Base-by-base conservation (phyloP, 1,139 yeast species). In the Kazachstania sp. region DNA sequence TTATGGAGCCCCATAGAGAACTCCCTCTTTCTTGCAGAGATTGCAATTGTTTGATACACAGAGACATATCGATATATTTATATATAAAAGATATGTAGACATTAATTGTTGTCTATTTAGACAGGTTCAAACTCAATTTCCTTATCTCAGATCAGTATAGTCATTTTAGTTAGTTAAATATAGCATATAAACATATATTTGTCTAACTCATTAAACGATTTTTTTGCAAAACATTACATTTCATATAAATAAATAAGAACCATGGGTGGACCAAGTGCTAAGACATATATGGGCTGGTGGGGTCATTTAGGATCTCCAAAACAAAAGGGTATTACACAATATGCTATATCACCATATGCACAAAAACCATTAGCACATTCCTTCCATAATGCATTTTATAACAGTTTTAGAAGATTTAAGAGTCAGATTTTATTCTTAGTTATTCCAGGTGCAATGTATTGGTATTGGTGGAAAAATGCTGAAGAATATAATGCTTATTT, bases 281-380 rank as follows among this genome's bases (percentile, higher is more conserved):
- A 79, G 64, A 68, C 90, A 64, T 88, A 85, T 67, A 81, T 86
- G 90, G 97, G 97, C 64, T 88, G 96, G 96, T 88, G 97, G 97
- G 97, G 97, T 66, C 69, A 74, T 73, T 69, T 68, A 57, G 88
- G 95, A 54, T 77, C 86, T 70, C 94, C 95, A 66, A 78, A 78
- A 66, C 97, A 90, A 75, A 88, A 86, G 72, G 83, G 86, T 70
- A 74, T 86, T 59, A 81, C 88, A 52, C 77, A 81, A 48, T 94
- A 92, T 76, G 75, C 95, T 50, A 88, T 92, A 53, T 85, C 98
- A 54, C 95, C 97, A 54, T 86, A 77, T 61, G 97, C 96, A 51
- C 95, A 94, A 71, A 83, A 80, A 69, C 97, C 97, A 51, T 76
- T 92, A 67, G 83, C 84, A 69, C 96, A 95, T 57, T 80, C 83